These are phyloP conservation scores for Limnanthes douglasii DNA, from an alignment of 345 rosid genomes.

Conservation along the genomic window DNA sequence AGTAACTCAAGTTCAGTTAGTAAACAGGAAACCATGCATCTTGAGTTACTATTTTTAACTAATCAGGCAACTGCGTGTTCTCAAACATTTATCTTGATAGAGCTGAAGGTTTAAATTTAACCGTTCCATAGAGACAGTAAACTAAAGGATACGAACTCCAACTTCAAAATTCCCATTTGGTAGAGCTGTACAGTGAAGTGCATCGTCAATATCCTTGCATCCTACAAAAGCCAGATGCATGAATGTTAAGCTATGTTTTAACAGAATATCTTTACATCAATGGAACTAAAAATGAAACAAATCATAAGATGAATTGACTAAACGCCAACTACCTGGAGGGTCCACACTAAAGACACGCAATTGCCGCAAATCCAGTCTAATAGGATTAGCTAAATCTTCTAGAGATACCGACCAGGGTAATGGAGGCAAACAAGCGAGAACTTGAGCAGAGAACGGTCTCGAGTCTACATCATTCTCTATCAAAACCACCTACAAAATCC, in stretches of 20 bases:
- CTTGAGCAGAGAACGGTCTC: constrained; percentile 92
- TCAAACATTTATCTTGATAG: too few species aligned
- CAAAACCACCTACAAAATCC: constrained; percentile 61
- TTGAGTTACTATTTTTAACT: too few species aligned
- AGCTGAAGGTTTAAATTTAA: too few species aligned
- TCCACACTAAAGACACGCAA: constrained; percentile 79
- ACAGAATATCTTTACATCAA: too few species aligned
- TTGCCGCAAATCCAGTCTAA: constrained; percentile 69
- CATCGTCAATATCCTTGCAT: constrained; percentile 99
- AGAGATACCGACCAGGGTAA: constrained; percentile 90
- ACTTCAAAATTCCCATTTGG: constrained; percentile 86
- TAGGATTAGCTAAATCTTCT: constrained; percentile 55
- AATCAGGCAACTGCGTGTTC: too few species aligned
- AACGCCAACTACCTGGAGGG: constrained; percentile 57
- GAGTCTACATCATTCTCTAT: constrained; percentile 94
- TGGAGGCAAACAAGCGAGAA: constrained; percentile 93
- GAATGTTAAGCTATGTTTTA: not conserved
- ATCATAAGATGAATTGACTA: constrained; percentile 1
- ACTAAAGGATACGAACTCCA: constrained; percentile 93
- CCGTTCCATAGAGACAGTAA: not conserved
- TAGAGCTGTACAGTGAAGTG: constrained; percentile 73
- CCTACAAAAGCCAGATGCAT: constrained; percentile 33
- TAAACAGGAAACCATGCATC: too few species aligned
- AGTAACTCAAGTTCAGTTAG: too few species aligned
- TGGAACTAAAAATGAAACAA: too few species aligned